phyloP scores from a whole-genome alignment of 2,329 filamentous ascomycete genomes.

The Tolypocladium capitatum region DNA sequence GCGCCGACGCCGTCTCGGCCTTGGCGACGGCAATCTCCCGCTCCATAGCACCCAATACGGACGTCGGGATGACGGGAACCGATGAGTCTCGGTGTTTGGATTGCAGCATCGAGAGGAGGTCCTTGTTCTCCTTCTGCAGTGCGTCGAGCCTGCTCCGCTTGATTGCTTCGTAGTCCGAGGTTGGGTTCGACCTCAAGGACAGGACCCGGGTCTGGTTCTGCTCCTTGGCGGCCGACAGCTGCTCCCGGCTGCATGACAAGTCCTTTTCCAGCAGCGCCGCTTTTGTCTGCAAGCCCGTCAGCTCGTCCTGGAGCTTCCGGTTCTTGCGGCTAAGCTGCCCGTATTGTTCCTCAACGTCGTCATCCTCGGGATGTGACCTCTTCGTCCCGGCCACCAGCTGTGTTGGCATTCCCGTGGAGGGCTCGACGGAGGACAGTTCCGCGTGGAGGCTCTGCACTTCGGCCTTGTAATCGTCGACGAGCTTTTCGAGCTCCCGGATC shows the following conservation, averaged over 20 bases:
- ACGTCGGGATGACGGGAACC: conserved; percentile 58
- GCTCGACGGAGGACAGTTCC: conserved; percentile 57
- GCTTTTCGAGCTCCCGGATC: conserved; percentile 68
- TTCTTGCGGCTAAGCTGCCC: conserved; percentile 81
- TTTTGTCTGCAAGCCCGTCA: conserved; percentile 55
- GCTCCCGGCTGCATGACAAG: conserved; percentile 56
- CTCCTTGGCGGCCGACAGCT: conserved; percentile 53
- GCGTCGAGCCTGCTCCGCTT: conserved; percentile 68
- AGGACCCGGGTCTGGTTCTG: conserved; percentile 70
- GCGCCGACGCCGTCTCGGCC: conserved; percentile 54
- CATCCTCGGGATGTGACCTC: conserved; percentile 47
- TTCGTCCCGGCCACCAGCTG: conserved; percentile 42
- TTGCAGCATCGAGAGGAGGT: conserved; percentile 62
- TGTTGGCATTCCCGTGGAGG: conserved; percentile 20
- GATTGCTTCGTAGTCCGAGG: conserved; percentile 69
- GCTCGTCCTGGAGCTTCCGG: conserved; percentile 67
- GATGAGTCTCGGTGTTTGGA: conserved; percentile 24
- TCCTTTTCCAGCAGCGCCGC: conserved; percentile 62
- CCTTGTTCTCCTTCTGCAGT: conserved; percentile 71
- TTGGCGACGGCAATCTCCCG: conserved; percentile 62
- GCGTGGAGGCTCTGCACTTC: conserved; percentile 64
- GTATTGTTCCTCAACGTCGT: conserved; percentile 55
- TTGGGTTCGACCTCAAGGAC: conserved; percentile 83
- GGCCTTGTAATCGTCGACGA: conserved; percentile 73
- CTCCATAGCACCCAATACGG: conserved; percentile 61